Base-by-base conservation (phyloP, 495 filamentous ascomycete species). In the Umbilicaria muhlenbergii region DNA sequence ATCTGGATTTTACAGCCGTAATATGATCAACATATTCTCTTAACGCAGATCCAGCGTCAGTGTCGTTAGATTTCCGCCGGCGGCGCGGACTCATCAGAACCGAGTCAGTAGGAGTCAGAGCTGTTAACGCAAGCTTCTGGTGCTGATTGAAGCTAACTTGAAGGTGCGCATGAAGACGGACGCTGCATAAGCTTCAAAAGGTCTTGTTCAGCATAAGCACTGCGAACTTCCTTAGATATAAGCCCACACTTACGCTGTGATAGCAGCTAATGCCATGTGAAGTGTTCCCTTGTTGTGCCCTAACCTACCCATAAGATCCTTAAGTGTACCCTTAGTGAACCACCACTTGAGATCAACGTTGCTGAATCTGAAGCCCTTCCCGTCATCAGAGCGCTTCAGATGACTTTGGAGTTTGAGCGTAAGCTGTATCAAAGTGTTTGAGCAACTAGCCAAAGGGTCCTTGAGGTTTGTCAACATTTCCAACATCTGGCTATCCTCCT, bases 271-370 rank as follows among this genome's bases (percentile, higher is more conserved):
- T 11, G 24, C 43, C 11, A 34, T 34, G 15, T 50, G 16, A 12
- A 50, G 40, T 2, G 48, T 50, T 1, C 10, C 19, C 21, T 46
- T 50, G n/a, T 21, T 44, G 2, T 33, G 21, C 14, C 46, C 43
- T 3, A 50, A 28, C 6, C 39, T 38, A n/a, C 2, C 17, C 11
- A 15, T 43, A 12, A 46, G 28, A 11, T 39, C 34, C 24, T 17
- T 36, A 12, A 50, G 15, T 36, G 32, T 42, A 15, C 36, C 46
- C 24, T 39, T 46, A 10, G 19, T 32, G n/a, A 50, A 42, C 15
- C 21, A 36, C 48, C 48, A 50, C 32, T 38, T 38, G 6, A 50
- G 15, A 32, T 50, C 43, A 15, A 32, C 28, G 28, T 34, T 41
- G 33, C 47, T 49, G 16, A 49, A 41, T 16, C 38, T 32, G 2